Conservation (phyloP, 257 asterid species). For the Euphrasia confusa region DNA sequence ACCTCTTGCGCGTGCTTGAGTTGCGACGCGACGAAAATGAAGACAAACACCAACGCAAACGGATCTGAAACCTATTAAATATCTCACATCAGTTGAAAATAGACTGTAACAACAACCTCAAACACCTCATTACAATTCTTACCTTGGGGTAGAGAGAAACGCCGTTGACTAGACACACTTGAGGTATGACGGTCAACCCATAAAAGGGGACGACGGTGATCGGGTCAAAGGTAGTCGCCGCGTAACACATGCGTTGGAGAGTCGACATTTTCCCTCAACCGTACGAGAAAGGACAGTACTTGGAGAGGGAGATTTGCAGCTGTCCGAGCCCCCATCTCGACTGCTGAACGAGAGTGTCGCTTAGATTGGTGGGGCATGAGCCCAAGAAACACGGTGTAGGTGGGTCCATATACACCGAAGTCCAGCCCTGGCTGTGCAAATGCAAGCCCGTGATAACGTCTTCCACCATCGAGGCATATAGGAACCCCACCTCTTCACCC, state of each 20-base stretch:
- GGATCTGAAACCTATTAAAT: slow-evolving; percentile 43
- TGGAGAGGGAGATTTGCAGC: slow-evolving; percentile 27
- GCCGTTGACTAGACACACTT: slow-evolving; percentile 29
- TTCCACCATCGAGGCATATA: slow-evolving; percentile 38
- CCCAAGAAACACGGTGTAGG: slow-evolving; percentile 45
- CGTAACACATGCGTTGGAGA: slow-evolving; percentile 37
- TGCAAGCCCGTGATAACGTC: slow-evolving; percentile 36
- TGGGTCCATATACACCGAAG: slow-evolving; percentile 36
- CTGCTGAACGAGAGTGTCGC: slow-evolving; percentile 39
- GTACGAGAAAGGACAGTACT: slow-evolving; percentile 32
- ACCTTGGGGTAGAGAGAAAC: slow-evolving; percentile 43
- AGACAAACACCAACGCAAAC: slow-evolving; percentile 35
- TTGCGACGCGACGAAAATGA: slow-evolving; percentile 37
- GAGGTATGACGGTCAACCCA: slow-evolving; percentile 32
- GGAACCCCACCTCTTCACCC: slow-evolving; percentile 52
- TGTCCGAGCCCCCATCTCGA: slow-evolving; percentile 42
- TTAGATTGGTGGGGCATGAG: slow-evolving; percentile 32
- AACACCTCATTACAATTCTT: too few species aligned
- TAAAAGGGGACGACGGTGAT: slow-evolving; percentile 31
- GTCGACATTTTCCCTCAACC: slow-evolving; percentile 33
- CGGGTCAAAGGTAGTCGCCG: slow-evolving; percentile 15
- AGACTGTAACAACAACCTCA: too few species aligned
- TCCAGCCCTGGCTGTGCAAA: slow-evolving; percentile 50
- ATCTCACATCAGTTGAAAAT: too few species aligned
- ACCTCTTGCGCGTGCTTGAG: slow-evolving; percentile 50